A percentile compares a stretch with the other conserved stretches of the same genome.
Evolutionary conservation across 495 filamentous ascomycete species (phyloP).

Genomic region (Bacidia rubella): DNA sequence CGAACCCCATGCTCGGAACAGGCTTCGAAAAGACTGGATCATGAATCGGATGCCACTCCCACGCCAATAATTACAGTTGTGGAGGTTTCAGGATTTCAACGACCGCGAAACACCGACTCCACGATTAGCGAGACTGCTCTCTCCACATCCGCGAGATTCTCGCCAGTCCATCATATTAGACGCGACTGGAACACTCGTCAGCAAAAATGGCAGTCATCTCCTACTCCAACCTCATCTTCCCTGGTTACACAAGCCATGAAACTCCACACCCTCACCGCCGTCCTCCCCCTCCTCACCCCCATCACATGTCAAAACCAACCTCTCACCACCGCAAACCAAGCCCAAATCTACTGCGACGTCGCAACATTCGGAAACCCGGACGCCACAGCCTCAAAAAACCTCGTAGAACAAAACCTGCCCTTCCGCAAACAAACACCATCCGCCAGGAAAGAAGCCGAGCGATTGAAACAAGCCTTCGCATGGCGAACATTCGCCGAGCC

Average conservation of each 20-base stretch:
- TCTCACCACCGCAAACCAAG: neutral
- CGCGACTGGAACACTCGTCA: too few species aligned
- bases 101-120: neutral
- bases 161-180: too few species aligned
- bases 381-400: neutral
- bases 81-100: neutral
- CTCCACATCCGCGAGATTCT: too few species aligned
- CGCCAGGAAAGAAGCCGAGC: neutral
- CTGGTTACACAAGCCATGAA: too few species aligned
- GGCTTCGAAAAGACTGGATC: too few species aligned
- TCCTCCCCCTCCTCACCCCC: neutral
- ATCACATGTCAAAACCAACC: neutral
- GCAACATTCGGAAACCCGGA: neutral
- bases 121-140: too few species aligned
- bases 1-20: too few species aligned
- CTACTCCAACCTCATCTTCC: too few species aligned
- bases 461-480: neutral
- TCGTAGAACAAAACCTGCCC: neutral
- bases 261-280: neutral
- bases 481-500: neutral
- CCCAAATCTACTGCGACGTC: neutral
- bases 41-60: too few species aligned
- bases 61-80: neutral
- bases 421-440: neutral
- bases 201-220: too few species aligned